These are phyloP conservation scores for Byssoonygena ceratinophila DNA, from an alignment of 2,329 filamentous ascomycete genomes.

Conservation along the genomic window DNA sequence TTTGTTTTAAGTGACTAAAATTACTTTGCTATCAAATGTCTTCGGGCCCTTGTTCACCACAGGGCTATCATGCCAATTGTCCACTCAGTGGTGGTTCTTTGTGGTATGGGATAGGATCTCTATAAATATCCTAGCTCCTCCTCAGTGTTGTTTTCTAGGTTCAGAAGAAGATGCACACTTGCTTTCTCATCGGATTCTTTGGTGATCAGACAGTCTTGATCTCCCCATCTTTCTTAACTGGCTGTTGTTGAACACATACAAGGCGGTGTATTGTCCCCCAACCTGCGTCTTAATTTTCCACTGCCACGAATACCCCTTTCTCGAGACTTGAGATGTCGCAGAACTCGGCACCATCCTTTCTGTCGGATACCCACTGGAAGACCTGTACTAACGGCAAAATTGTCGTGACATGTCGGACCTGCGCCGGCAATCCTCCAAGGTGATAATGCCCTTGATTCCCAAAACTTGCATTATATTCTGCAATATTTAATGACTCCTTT, in stretches of 20 bases:
- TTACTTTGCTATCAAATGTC: background rate
- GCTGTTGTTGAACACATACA: too few relatives aligned
- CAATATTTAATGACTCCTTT: too few relatives aligned
- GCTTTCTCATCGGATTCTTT: background rate
- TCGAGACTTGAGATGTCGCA: background rate
- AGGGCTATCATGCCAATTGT: background rate
- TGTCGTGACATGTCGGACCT: conserved; percentile 28
- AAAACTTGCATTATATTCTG: too few relatives aligned
- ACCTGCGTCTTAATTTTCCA: too few relatives aligned
- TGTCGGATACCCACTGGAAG: background rate
- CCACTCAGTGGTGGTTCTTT: background rate
- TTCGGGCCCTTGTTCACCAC: background rate
- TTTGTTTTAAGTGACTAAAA: background rate
- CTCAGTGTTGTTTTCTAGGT: background rate
- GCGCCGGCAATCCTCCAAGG: conserved; percentile 32
- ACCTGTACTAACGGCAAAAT: conserved; percentile 28
- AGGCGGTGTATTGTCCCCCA: too few relatives aligned
- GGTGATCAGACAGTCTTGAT: background rate
- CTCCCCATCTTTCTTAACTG: background rate
- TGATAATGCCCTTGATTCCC: conserved; percentile 14
- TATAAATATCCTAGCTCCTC: background rate
- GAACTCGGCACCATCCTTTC: background rate
- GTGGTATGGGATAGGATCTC: background rate
- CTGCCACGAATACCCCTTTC: background rate
- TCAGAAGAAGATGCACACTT: background rate